Evolutionary conservation across 1,284 basidiomycete species (phyloP), one percentile per base, ranked within the genome.

Genomic region (Ustilago tritici): DNA sequence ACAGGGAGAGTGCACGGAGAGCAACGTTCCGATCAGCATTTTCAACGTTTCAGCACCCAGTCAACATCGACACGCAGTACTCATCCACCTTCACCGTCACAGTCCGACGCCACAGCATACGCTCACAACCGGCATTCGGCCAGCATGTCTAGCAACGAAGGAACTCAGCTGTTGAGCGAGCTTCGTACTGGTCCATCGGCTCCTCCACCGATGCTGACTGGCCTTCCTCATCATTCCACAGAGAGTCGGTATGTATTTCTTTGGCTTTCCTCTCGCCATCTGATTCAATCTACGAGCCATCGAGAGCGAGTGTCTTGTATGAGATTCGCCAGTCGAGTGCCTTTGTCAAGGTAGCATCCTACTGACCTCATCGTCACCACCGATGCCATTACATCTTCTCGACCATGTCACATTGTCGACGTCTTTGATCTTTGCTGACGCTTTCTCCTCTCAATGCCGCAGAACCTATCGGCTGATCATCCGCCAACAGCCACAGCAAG

Each of bases 401-500:
- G 10, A 2, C 31, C 6, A 15, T 32, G 49, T 50, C n/a, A 46
- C 43, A 19, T 19, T 19, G 43, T 46, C 43, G 43, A 46, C 43
- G 43, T 46, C n/a, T 46, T 14, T 11, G n/a, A 10, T 31, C 31
- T 28, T 50, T 32, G 23, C 49, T 23, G 38, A 56, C 38, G 15
- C 3, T 54, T 28, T 28, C 19, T 12, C 14, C 14, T 19, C 17
- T 11, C 11, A 32, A 32, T 38, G 5, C 6, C 41, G 23, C 57
- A 81, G 79, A 46, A 56, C 50, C 2, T 80, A 78, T 50, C 28
- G 47, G 41, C 65, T 82, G 10, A 77, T 58, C 35, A 68, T 80
- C 4, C 70, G 76, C 8, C 78, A 82, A 61, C 73, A 78, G 36
- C 80, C 80, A 52, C 56, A 64, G 35, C 75, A 76, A 36, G 80